Base-by-base conservation (phyloP, 2,329 filamentous ascomycete species). In the Tolypocladium tundrense region DNA sequence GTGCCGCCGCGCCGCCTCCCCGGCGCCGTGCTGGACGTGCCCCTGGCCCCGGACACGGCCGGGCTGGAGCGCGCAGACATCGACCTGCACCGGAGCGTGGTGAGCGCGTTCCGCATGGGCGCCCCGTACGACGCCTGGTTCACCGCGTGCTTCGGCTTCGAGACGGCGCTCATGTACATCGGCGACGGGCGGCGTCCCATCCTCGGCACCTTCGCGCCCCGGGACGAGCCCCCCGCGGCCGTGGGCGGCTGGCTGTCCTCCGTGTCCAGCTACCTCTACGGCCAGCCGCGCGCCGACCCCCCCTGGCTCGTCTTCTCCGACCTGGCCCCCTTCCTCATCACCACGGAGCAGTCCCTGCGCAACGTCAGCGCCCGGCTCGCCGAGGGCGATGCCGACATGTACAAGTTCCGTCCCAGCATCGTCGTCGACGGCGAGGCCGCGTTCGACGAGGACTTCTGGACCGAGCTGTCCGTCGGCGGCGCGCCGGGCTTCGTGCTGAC, bases 371-470 rank as follows among this genome's bases (percentile, higher is more conserved):
- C 69, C 7, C 78, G 85, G 4, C 70, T 90, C 7, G 72, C 78
- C 0, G 72, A 73, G 0, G 75, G 72, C 14, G 70, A 78, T 37
- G 66, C 88, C 73, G 84, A 87, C 56, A 82, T 88, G 68, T 80
- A 79, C 43, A 88, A 87, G 64, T 88, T 91, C 69, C 82, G 88
- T 41, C 86, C 88, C 0, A 91, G 90, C 67, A 81, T 91, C 53
- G 84, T 91, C 1, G 72, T 91, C 1, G 80, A 81, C 42, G 85
- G 84, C 3, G 78, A 81, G 5, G 69, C 71, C 11, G 72, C 82
- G 1, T 91, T 82, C 68, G 85, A 86, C 14, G 88, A 91, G 69
- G 88, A 91, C 67, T 90, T 81, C 66, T 91, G 87, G 88, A 81
- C 75, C 3, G 83, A 86, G 65, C 70, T 90, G 40, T 69, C 70